Evolutionary conservation across 192 early-diverging fungal genomes (phyloP).

Genomic region (Chytriomyces confervae): DNA sequence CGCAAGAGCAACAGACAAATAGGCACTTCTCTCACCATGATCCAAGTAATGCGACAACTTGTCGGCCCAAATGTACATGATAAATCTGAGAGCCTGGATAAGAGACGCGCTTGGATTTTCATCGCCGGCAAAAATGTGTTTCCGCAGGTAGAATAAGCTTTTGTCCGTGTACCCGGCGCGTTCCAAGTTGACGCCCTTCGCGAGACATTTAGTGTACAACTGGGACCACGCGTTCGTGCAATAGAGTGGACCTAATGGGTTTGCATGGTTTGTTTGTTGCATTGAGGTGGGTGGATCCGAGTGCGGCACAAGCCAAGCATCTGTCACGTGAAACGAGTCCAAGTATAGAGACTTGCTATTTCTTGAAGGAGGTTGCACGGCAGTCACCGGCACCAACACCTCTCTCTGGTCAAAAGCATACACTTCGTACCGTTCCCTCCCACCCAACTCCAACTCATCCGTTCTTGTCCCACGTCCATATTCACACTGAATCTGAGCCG

Average conservation of each 20-base stretch:
- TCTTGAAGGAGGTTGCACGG: background rate
- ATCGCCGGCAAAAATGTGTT: constrained; percentile 8
- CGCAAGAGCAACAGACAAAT: background rate
- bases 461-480: background rate
- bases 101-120: background rate
- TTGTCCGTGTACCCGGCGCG: constrained; percentile 27
- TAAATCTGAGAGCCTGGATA: constrained; percentile 1
- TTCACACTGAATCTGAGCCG: background rate
- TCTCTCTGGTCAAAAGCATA: background rate
- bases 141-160: constrained; percentile 25
- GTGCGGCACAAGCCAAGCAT: constrained; percentile 1
- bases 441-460: background rate
- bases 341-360: background rate
- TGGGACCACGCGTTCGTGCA: background rate
- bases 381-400: background rate
- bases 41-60: constrained; percentile 22
- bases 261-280: background rate
- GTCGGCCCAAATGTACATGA: constrained; percentile 32
- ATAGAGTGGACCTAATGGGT: constrained; percentile 11
- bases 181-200: constrained; percentile 16
- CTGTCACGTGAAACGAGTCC: constrained; percentile 5
- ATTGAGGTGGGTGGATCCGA: background rate
- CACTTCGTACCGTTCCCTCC: background rate
- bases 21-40: background rate
- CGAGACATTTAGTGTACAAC: background rate